phyloP scores from a whole-genome alignment of 2,329 filamentous ascomycete genomes.

The Fusarium sterilihyphosum region DNA sequence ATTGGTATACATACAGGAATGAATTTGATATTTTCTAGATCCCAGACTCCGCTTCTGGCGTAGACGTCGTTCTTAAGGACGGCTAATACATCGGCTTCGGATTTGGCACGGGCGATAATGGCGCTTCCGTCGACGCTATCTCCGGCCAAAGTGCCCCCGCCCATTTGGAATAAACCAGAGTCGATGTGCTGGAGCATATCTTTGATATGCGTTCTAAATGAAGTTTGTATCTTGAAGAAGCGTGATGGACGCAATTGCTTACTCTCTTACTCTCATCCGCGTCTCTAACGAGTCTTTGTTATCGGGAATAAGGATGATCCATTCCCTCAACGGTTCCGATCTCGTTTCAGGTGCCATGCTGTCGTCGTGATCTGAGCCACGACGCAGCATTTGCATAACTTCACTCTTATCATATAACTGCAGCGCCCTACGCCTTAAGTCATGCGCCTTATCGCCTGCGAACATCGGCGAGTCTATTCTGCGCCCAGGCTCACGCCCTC shows the following conservation, averaged over 20 bases:
- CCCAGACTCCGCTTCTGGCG: not conserved
- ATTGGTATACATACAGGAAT: not conserved
- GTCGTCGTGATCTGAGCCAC: not conserved
- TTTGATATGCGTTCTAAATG: not conserved
- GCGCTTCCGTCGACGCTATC: not conserved
- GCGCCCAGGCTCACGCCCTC: not conserved
- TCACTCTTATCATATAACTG: not conserved
- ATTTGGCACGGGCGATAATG: not conserved
- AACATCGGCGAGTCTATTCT: accelerated
- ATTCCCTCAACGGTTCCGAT: not conserved
- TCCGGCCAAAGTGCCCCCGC: not conserved
- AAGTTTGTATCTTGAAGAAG: not conserved
- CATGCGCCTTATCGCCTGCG: not conserved
- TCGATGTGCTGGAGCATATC: not conserved
- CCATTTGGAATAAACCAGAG: constrained; percentile 1
- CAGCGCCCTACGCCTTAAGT: not conserved
- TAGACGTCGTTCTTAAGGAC: not conserved
- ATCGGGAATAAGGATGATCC: not conserved
- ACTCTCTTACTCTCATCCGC: not conserved
- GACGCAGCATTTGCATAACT: not conserved
- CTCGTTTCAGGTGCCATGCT: not conserved
- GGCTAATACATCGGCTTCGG: not conserved
- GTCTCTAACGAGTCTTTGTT: not conserved
- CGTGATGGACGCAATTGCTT: not conserved
- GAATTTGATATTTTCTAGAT: not conserved